Evolutionary conservation across 164 flowering plant species (phyloP).

Genomic region (Magnolia officinalis): DNA sequence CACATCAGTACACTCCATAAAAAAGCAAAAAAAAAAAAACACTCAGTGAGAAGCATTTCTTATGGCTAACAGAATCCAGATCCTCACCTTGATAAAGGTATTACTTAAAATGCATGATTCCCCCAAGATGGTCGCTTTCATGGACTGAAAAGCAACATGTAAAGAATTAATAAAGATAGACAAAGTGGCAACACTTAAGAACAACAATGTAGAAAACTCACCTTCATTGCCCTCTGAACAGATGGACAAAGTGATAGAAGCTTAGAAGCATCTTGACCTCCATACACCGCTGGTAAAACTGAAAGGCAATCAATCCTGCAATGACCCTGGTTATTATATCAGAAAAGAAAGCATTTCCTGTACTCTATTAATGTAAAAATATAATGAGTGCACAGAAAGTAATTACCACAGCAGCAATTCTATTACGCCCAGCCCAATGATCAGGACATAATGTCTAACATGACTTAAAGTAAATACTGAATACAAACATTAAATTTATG

Average conservation of each 20-base stretch:
- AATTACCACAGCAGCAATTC: not conserved
- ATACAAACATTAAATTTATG: not conserved
- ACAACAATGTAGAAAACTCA: slow-evolving; percentile 16
- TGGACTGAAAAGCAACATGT: slow-evolving; percentile 48
- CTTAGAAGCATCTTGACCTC: slow-evolving; percentile 76
- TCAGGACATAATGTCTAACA: not conserved
- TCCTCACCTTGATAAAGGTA: slow-evolving; percentile 70
- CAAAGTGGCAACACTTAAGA: not conserved
- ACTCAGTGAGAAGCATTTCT: not conserved
- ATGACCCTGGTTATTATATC: slow-evolving; percentile 2
- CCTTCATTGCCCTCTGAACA: slow-evolving; percentile 74
- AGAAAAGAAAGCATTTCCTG: slow-evolving; percentile 2
- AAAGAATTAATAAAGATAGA: slow-evolving; percentile 8
- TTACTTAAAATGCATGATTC: slow-evolving; percentile 68
- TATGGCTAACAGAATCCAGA: not conserved
- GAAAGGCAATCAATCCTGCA: slow-evolving; percentile 89
- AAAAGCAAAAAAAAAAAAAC: not conserved
- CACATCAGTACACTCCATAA: not conserved
- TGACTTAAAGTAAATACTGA: not conserved
- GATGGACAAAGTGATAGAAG: slow-evolving; percentile 72
- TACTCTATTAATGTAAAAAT: not conserved
- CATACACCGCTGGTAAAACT: slow-evolving; percentile 71
- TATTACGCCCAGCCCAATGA: not conserved
- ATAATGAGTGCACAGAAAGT: not conserved
- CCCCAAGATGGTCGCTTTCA: slow-evolving; percentile 64